Conservation (phyloP, 2,329 filamentous ascomycete genomes). For the Ascochyta viciae-villosae region DNA sequence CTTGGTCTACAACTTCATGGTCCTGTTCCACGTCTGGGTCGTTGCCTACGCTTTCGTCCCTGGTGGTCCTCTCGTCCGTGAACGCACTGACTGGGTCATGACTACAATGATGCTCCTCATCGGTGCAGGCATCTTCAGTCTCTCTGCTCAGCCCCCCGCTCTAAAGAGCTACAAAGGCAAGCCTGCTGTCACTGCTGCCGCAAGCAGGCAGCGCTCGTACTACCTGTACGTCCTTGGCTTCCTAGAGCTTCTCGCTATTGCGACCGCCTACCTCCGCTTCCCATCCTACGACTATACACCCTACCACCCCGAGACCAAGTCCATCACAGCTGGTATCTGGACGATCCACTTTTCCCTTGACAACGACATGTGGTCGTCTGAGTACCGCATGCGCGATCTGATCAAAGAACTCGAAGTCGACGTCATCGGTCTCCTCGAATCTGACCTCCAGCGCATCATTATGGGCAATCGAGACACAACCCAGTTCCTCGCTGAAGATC, state of each 20-base stretch:
- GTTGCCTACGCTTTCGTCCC: conserved; percentile 98
- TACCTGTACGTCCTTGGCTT: conserved; percentile 75
- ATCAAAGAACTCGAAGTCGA: conserved; percentile 97
- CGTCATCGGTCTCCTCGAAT: conserved; percentile 92
- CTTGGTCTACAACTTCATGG: conserved; percentile 88
- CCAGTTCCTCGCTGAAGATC: conserved; percentile 91
- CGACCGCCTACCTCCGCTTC: conserved; percentile 87
- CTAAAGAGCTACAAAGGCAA: conserved; percentile 53
- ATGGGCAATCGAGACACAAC: conserved; percentile 99
- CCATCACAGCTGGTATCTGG: conserved; percentile 96
- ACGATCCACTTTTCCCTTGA: conserved; percentile 98
- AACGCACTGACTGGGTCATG: conserved; percentile 97
- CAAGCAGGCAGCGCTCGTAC: conserved; percentile 66
- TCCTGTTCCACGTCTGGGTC: conserved; percentile 98
- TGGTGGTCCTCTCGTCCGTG: conserved; percentile 87
- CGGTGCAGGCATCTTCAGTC: conserved; percentile 82
- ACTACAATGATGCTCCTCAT: conserved; percentile 81
- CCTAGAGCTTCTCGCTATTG: conserved; percentile 81
- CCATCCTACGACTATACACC: conserved; percentile 90
- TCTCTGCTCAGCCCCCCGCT: conserved; percentile 59
- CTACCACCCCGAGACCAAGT: conserved; percentile 85
- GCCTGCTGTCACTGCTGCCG: conserved; percentile 54
- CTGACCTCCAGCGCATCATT: conserved; percentile 94
- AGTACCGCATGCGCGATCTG: conserved; percentile 89
- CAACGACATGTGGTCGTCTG: conserved; percentile 98